These are phyloP conservation scores for Prunus fruticosa DNA, from an alignment of 306 rosid species.

Conservation along the genomic window DNA sequence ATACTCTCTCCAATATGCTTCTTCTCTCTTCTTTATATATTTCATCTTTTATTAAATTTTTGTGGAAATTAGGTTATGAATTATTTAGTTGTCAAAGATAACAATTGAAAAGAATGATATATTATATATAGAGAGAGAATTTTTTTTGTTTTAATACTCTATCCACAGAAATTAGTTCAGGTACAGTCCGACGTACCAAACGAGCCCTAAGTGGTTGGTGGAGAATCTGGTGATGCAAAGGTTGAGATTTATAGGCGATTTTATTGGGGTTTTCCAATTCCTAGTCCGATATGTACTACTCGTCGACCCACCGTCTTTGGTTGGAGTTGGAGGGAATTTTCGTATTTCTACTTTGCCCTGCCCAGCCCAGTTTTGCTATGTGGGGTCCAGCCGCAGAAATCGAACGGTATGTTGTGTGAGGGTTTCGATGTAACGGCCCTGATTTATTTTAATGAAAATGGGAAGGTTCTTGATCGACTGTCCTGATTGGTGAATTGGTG, in stretches of 20 bases:
- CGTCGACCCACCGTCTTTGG: not conserved
- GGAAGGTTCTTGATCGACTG: not conserved
- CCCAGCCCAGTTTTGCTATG: not conserved
- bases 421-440: not conserved
- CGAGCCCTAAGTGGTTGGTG: not conserved
- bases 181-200: too few species aligned
- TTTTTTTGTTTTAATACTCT: too few species aligned
- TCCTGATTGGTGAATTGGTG: not conserved
- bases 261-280: not conserved
- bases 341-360: not conserved
- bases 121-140: too few species aligned
- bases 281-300: not conserved
- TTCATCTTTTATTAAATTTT: too few species aligned
- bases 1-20: too few species aligned
- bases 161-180: too few species aligned
- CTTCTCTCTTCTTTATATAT: too few species aligned
- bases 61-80: too few species aligned
- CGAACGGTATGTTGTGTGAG: not conserved
- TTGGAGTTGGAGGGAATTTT: conserved; percentile 19
- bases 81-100: too few species aligned
- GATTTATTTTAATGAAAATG: not conserved
- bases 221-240: not conserved
- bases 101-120: too few species aligned
- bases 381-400: not conserved
- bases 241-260: conserved; percentile 15